Conservation (phyloP, 352 stramenopile species). For the Chrysophaeum taylorii region DNA sequence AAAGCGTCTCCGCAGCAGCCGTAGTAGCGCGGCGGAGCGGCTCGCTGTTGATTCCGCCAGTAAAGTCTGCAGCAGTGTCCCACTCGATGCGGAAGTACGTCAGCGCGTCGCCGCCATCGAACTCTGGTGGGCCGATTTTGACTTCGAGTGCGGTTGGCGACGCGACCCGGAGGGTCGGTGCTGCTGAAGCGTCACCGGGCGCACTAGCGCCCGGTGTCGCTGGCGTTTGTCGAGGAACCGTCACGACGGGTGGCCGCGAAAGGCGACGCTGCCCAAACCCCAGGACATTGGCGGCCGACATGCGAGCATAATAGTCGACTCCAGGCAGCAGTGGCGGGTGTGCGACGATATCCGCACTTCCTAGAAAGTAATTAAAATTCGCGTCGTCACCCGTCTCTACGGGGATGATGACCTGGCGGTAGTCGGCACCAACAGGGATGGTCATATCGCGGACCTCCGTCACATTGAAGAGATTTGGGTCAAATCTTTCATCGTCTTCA, state of each 20-base stretch:
- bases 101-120: conserved; percentile 70
- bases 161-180: conserved; percentile 61
- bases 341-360: neutral
- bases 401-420: conserved; percentile 20
- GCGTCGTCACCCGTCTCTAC: conserved; percentile 31
- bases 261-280: conserved; percentile 67
- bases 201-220: conserved; percentile 58
- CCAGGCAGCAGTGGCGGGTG: conserved; percentile 49
- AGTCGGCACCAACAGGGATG: conserved; percentile 35
- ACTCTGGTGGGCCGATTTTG: conserved; percentile 61
- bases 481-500: neutral
- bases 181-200: conserved; percentile 49
- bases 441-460: conserved; percentile 3
- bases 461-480: conserved; percentile 9
- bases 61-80: conserved; percentile 67
- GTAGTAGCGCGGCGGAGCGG: conserved; percentile 51
- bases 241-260: conserved; percentile 54
- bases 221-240: conserved; percentile 66
- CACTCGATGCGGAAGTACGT: conserved; percentile 84
- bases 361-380: neutral
- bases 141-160: conserved; percentile 46
- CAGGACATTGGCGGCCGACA: conserved; percentile 73
- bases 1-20: conserved; percentile 32
- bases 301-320: conserved; percentile 61
- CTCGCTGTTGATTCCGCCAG: conserved; percentile 52